Evolutionary conservation across 2,329 filamentous ascomycete species (phyloP).

Genomic region (Diaporthe citriasiana): DNA sequence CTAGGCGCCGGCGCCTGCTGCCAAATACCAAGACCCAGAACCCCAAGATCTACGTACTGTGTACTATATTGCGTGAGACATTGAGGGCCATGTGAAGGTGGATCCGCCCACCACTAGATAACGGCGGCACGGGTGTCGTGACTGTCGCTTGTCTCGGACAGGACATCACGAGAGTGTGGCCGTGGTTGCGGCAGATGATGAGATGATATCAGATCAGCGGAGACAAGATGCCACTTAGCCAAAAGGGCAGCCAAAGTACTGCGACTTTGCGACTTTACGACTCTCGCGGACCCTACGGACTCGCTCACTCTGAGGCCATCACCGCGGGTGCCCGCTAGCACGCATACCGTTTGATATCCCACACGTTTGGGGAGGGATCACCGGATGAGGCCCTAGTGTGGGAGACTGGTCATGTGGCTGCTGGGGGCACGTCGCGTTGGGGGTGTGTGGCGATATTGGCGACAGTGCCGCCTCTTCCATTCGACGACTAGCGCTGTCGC

Average conservation of each 20-base stretch:
- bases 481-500: slow-evolving; percentile 39
- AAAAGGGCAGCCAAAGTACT: slow-evolving; percentile 3
- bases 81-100: slow-evolving; percentile 33
- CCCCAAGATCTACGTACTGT: slow-evolving; percentile 3
- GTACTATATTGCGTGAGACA: slow-evolving; percentile 10
- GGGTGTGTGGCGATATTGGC: slow-evolving; percentile 42
- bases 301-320: slow-evolving; percentile 19
- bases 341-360: slow-evolving; percentile 20
- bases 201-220: slow-evolving; percentile 27
- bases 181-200: slow-evolving; percentile 34
- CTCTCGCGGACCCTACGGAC: not conserved
- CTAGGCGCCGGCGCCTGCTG: slow-evolving; percentile 1
- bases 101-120: slow-evolving; percentile 34
- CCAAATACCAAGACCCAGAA: not conserved
- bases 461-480: slow-evolving; percentile 33
- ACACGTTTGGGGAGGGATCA: slow-evolving; percentile 30
- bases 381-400: slow-evolving; percentile 36
- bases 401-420: slow-evolving; percentile 41
- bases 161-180: slow-evolving; percentile 31
- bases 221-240: slow-evolving; percentile 23
- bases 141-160: slow-evolving; percentile 36
- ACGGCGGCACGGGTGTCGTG: slow-evolving; percentile 17
- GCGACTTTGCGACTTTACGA: slow-evolving; percentile 16
- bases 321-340: slow-evolving; percentile 9
- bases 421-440: slow-evolving; percentile 28